phyloP scores from a whole-genome alignment of 176 grass and related monocot species.

The Zoysia pacifica region DNA sequence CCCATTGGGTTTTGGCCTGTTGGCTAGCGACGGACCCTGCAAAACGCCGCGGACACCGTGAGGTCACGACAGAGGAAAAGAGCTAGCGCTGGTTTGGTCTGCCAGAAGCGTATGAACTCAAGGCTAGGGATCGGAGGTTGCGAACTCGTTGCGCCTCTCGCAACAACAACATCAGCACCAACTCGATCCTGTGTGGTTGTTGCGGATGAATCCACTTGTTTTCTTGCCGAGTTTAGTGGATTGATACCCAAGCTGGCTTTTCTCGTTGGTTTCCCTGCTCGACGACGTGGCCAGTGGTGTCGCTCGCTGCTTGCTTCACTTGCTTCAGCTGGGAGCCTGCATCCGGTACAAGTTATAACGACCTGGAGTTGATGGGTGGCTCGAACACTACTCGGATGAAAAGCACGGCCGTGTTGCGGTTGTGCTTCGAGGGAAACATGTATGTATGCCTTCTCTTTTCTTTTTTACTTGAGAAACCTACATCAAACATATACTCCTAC shows the following conservation, averaged over 20 bases:
- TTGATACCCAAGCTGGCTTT: slow-evolving; percentile 41
- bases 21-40: not conserved
- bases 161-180: not conserved
- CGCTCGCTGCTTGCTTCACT: slow-evolving; percentile 20
- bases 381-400: not conserved
- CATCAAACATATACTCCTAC: too few species aligned
- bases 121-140: not conserved
- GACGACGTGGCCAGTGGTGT: slow-evolving; percentile 6
- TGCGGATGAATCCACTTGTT: slow-evolving; percentile 23
- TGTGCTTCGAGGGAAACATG: too few species aligned
- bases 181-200: slow-evolving; percentile 31
- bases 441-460: too few species aligned
- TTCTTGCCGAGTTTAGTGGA: slow-evolving; percentile 1
- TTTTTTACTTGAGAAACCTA: too few species aligned
- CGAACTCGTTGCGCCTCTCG: not conserved
- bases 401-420: not conserved
- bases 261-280: not conserved
- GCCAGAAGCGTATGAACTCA: not conserved
- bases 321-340: slow-evolving; percentile 1
- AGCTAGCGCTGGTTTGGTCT: slow-evolving; percentile 13
- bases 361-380: not conserved
- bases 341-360: not conserved
- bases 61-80: slow-evolving; percentile 29
- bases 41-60: slow-evolving; percentile 29
- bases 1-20: not conserved